Base-by-base conservation (phyloP, 2,329 filamentous ascomycete species). In the Kalmusia sp. region DNA sequence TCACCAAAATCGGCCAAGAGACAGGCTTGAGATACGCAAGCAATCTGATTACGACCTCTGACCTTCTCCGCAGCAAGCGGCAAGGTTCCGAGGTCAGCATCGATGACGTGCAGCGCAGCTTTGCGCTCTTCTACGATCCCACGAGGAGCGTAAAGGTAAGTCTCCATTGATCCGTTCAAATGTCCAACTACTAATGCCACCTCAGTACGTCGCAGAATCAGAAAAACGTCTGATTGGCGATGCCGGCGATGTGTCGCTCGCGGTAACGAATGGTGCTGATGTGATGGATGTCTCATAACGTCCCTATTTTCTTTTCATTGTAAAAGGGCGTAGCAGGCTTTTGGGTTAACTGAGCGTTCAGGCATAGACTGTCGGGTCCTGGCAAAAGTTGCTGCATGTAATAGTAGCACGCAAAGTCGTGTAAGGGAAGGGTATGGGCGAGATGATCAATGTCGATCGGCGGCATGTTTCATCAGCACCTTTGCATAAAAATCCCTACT, bases 1-100 rank as follows among this genome's bases (percentile, higher is more conserved):
- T 99, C 31, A 96, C 95, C 57, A 98, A 98, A 81, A 96, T 98
- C 66, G 95, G 93, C 25, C 85, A 93, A 68, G 95, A 99, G 75
- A 88, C 92, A 1, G 93, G 93, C 21, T 82, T 99, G 45, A 85
- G 95, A 64, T 99, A 99, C 73, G 93, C 93, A n/a, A 96, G 92
- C 79, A 97, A 99, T 73, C 87, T 99, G 51, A 97, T 99, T 76
- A 96, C 91, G 19, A 97, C 95, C 1, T 95, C 92, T 4, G 90
- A 96, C 74, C 84, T 99, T 38, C 84, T 98, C 44, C 87, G 87
- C 57, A 87, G 90, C 67, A 98, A 97, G 83, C 86, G 93, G 61
- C 89, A 87, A 69, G 88, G 89, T 14, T 91, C 91, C 75, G 88
- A 93, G 68, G 91, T 99, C 41, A 86, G 84, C 52, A 84, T 96